A percentile compares a stretch with the other conserved stretches of the same genome.
Evolutionary conservation across 1,284 basidiomycete genomes (phyloP).

Genomic region (Ceratobasidium sp.): DNA sequence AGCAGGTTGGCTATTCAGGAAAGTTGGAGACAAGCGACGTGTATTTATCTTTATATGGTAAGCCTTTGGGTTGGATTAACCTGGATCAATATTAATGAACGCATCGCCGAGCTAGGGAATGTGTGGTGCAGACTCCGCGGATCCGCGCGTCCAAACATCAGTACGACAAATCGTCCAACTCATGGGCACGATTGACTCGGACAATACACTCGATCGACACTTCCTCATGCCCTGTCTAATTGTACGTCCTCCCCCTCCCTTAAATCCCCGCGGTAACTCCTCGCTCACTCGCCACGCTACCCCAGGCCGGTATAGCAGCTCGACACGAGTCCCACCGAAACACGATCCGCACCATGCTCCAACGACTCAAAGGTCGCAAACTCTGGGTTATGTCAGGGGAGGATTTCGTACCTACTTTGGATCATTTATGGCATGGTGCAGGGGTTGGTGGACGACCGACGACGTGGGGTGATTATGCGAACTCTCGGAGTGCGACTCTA

Average conservation of each 20-base stretch:
- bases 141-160: background rate
- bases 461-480: conserved; percentile 5
- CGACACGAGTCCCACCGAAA: background rate
- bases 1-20: conserved; percentile 7
- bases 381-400: background rate
- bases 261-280: too few relatives aligned
- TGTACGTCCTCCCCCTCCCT: background rate
- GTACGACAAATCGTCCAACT: conserved; percentile 5
- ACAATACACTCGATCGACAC: background rate
- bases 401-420: background rate
- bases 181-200: background rate
- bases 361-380: too few relatives aligned
- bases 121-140: conserved; percentile 7
- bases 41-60: conserved; percentile 20
- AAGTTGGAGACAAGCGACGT: conserved; percentile 1
- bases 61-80: background rate
- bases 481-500: background rate
- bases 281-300: too few relatives aligned
- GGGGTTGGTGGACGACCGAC: background rate
- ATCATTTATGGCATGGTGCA: conserved; percentile 2
- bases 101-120: background rate
- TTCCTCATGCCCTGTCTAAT: background rate
- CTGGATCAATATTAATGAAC: too few relatives aligned
- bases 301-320: conserved; percentile 12
- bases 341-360: background rate